Base-by-base conservation (phyloP, 352 stramenopile species). In the Pythium apleroticum region DNA sequence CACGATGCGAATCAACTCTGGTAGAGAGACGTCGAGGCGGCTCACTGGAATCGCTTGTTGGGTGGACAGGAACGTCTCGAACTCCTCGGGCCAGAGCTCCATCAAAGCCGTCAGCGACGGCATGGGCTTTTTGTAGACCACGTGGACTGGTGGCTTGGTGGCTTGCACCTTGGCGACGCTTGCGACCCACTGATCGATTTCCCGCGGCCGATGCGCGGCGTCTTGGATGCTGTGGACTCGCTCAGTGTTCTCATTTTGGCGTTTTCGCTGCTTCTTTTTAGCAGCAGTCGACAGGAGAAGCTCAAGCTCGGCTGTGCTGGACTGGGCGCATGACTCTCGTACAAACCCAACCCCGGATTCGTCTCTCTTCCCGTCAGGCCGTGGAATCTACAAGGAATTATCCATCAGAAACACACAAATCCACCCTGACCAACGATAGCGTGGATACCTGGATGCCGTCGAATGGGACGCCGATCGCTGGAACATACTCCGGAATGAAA, bases 401-500 rank as follows among this genome's bases (percentile, higher is more conserved):
- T 6, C 45, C 3, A 17, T 52, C 9, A 19, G 6, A 12, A 22
- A 27, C n/a, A 19, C 4, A 28, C 45, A 28, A 12, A 46, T 22
- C 14, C 5, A 19, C 39, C 14, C 5, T 17, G 15, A 17, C 39
- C 12, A 11, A 52, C 43, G 25, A 15, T 19, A 24, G 14, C 41
- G 24, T 43, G 6, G 50, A 15, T 55, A 91, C 79, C 73, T 88
- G 73, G n/a, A 90, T 84, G 30, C 79, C 82, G 39, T 91, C 82
- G 52, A 89, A 93, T 0, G 84, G 84, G 0, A 85, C 25, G 4
- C 84, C 84, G 9, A 90, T 80, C 0, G 71, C 60, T 4, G 96
- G 96, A 20, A 98, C 92, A 63, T 93, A 98, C 24, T 97, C 88
- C 0, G 96, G 96, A 12, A 98, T 77, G 57, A 98, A 99, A 20